A percentile compares a stretch with the other conserved stretches of the same genome.
phyloP scores from a whole-genome alignment of 2,329 filamentous ascomycete species.

The Diaporthe velutina region DNA sequence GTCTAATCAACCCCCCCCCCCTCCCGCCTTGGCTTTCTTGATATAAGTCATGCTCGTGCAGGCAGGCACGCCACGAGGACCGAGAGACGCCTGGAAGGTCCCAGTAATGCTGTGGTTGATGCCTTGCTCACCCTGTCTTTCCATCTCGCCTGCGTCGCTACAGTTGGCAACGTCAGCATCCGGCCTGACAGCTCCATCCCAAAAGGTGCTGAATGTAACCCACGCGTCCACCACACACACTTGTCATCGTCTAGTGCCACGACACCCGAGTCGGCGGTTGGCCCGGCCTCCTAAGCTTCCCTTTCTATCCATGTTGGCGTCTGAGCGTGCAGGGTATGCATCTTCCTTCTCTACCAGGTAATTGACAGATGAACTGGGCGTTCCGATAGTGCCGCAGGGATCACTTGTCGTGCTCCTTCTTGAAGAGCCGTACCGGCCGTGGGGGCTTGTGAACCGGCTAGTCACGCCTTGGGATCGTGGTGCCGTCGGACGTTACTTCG shows the following conservation, averaged over 20 bases:
- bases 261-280: neutral
- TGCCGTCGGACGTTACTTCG: neutral
- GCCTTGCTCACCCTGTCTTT: neutral
- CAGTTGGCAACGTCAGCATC: neutral
- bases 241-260: neutral
- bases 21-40: neutral
- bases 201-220: neutral
- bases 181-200: neutral
- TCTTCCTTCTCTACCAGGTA: neutral
- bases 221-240: neutral
- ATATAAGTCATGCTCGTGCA: neutral
- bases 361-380: no score
- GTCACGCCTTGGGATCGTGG: neutral
- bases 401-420: neutral
- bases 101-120: neutral
- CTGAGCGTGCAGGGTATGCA: neutral
- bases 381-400: no score
- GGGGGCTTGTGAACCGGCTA: neutral
- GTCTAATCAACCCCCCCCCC: neutral
- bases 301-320: neutral
- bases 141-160: neutral
- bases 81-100: neutral
- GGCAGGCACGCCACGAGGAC: neutral
- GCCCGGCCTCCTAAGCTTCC: no score
- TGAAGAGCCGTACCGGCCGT: neutral